Evolutionary conservation across 1,139 yeast genomes (phyloP).

Genomic region (Sugiyamaella novakii): DNA sequence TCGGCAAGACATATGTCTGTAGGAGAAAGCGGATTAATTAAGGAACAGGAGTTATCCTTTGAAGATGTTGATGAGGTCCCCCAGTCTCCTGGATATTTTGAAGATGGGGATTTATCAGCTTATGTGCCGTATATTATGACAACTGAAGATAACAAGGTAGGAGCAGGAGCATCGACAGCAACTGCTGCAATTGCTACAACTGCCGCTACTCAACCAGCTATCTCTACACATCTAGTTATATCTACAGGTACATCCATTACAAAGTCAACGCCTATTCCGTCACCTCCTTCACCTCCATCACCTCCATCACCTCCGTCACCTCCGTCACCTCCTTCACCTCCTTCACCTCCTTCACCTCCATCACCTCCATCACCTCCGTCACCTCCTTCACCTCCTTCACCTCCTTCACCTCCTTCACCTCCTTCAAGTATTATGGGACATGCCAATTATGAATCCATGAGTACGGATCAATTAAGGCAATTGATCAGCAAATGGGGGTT

Average conservation of each 20-base stretch:
- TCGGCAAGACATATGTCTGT: background rate
- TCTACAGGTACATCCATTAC: background rate
- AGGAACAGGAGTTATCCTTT: background rate
- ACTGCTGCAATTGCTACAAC: too few relatives aligned
- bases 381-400: background rate
- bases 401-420: background rate
- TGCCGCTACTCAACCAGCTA: background rate
- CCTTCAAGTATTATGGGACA: background rate
- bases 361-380: too few relatives aligned
- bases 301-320: background rate
- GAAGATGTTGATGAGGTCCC: slow-evolving; percentile 7
- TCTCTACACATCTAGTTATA: background rate
- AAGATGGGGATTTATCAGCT: slow-evolving; percentile 1
- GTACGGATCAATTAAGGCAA: slow-evolving; percentile 19
- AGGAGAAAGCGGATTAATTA: too few relatives aligned
- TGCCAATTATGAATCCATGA: slow-evolving; percentile 9
- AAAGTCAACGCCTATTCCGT: background rate
- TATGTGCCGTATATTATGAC: slow-evolving; percentile 13
- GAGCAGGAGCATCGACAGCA: too few relatives aligned
- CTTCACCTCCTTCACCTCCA: background rate
- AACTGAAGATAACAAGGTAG: background rate
- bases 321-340: background rate
- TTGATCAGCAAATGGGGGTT: slow-evolving; percentile 22
- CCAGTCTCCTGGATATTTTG: slow-evolving; percentile 15
- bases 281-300: background rate